Evolutionary conservation across 1,139 yeast species (phyloP).

Genomic region (Blastobotrys malaysiensis): DNA sequence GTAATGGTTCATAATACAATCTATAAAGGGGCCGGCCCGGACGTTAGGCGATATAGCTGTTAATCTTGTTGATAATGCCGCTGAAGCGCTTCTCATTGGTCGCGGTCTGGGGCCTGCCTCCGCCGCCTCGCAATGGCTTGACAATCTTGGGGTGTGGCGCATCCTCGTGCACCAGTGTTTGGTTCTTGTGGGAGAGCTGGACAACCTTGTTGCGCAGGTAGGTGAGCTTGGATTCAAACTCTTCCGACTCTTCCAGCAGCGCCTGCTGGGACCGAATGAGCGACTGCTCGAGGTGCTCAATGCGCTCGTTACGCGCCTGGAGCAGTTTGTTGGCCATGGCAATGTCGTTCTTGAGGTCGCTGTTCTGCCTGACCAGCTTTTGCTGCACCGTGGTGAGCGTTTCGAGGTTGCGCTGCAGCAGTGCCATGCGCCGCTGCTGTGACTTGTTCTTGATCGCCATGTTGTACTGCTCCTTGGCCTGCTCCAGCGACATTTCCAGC

Average conservation of each 20-base stretch:
- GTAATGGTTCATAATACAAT: background rate
- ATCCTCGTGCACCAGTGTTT: background rate
- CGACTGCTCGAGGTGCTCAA: constrained; percentile 48
- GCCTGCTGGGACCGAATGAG: constrained; percentile 49
- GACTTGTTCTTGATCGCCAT: constrained; percentile 30
- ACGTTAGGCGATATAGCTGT: background rate
- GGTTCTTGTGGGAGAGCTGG: constrained; percentile 12
- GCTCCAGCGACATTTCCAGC: constrained; percentile 40
- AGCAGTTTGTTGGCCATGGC: constrained; percentile 54
- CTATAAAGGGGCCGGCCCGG: no score
- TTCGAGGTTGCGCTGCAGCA: constrained; percentile 43
- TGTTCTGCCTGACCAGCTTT: constrained; percentile 46
- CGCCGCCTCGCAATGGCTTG: constrained; percentile 55
- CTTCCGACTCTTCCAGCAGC: constrained; percentile 46
- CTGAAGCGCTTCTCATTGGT: constrained; percentile 1
- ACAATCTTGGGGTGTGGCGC: constrained; percentile 41
- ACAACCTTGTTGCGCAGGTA: constrained; percentile 41
- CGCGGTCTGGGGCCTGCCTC: constrained; percentile 4
- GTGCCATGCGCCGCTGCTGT: constrained; percentile 36
- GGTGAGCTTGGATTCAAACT: constrained; percentile 48
- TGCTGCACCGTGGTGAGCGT: constrained; percentile 40
- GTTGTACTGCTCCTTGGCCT: constrained; percentile 34
- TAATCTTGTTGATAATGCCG: constrained; percentile 9
- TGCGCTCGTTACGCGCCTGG: constrained; percentile 55
- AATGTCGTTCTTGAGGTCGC: constrained; percentile 41